These are phyloP conservation scores for Colletotrichum coccodes DNA, from an alignment of 2,329 filamentous ascomycete genomes.

Conservation along the genomic window DNA sequence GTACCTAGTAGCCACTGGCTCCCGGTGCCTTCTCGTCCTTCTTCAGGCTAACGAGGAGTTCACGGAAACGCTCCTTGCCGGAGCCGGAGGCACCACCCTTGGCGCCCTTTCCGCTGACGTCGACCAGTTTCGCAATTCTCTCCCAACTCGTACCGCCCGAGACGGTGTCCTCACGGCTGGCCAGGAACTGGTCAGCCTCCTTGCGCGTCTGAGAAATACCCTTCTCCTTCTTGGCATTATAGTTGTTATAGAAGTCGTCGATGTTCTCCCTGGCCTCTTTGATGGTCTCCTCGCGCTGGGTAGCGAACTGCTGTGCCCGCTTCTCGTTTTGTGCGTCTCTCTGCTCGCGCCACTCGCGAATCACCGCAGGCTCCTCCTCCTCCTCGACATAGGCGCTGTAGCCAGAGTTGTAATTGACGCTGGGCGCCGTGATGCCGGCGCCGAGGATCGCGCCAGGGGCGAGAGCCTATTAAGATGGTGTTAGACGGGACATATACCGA, in stretches of 20 bases:
- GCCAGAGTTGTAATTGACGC: slow-evolving; percentile 70
- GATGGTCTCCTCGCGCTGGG: slow-evolving; percentile 86
- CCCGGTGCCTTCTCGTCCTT: slow-evolving; percentile 91
- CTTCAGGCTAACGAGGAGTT: slow-evolving; percentile 85
- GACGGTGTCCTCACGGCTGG: slow-evolving; percentile 88
- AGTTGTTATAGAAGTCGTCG: slow-evolving; percentile 99
- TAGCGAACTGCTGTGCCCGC: slow-evolving; percentile 83
- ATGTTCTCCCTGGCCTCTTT: slow-evolving; percentile 93
- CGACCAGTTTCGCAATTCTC: slow-evolving; percentile 96
- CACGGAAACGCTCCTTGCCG: slow-evolving; percentile 96
- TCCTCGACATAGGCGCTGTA: slow-evolving; percentile 64
- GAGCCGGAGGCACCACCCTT: slow-evolving; percentile 89
- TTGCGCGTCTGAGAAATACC: slow-evolving; percentile 85
- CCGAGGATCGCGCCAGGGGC: slow-evolving; percentile 80
- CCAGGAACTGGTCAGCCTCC: slow-evolving; percentile 93
- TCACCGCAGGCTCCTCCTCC: slow-evolving; percentile 88
- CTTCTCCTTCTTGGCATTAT: slow-evolving; percentile 98
- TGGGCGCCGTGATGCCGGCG: slow-evolving; percentile 82
- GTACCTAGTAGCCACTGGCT: slow-evolving; percentile 66
- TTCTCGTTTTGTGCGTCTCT: slow-evolving; percentile 85
- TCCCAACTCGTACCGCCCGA: slow-evolving; percentile 98
- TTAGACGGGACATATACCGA: background rate
- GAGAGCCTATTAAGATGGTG: slow-evolving; percentile 63
- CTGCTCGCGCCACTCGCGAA: slow-evolving; percentile 91
- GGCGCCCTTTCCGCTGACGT: slow-evolving; percentile 91